Conservation (phyloP, 169 alveolate genomes). For the Plasmodium gonderi region DNA sequence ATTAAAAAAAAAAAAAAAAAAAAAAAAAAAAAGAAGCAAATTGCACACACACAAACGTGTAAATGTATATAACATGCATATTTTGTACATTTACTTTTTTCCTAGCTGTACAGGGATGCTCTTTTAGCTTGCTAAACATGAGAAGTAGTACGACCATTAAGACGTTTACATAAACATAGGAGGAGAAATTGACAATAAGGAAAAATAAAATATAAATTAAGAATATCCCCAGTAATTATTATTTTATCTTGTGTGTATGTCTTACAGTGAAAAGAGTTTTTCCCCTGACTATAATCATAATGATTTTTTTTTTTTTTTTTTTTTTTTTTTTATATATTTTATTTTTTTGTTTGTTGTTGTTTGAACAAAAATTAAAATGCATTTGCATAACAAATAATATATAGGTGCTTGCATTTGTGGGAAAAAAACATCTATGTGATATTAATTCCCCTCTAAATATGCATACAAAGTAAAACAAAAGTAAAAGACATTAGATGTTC, state of each 20-base stretch:
- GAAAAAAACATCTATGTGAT: not conserved
- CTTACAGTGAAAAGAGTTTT: not conserved
- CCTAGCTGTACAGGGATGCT: not conserved
- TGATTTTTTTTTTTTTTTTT: not conserved
- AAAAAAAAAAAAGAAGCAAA: not conserved
- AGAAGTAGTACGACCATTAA: not conserved
- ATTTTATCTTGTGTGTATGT: not conserved
- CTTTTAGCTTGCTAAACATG: not conserved
- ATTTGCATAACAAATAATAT: not conserved
- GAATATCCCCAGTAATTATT: not conserved
- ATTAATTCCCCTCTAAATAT: not conserved
- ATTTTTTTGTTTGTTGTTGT: too few species aligned
- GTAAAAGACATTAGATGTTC: conserved; percentile 9
- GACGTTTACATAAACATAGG: not conserved
- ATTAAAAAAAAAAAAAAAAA: not conserved
- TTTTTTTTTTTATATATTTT: too few species aligned
- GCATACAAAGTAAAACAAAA: not conserved
- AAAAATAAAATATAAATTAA: not conserved
- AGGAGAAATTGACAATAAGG: not conserved
- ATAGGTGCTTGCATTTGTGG: not conserved
- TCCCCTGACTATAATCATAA: not conserved
- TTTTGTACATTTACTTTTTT: not conserved
- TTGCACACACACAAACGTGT: not conserved
- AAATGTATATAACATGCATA: not conserved
- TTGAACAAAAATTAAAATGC: not conserved